Base-by-base conservation (phyloP, 2,329 filamentous ascomycete species). In the Scytalidium sp. region DNA sequence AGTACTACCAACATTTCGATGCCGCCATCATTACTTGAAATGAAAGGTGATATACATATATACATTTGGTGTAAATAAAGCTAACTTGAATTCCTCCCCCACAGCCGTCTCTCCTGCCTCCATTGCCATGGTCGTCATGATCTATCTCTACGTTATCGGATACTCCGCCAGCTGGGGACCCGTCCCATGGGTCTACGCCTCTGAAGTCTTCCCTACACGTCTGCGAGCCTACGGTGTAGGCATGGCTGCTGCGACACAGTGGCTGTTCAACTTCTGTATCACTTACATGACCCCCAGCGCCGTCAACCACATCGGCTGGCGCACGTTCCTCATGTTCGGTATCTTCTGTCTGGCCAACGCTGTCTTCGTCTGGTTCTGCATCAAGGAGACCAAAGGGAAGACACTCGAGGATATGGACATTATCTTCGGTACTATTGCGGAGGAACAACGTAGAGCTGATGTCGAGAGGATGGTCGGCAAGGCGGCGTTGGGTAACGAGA, bases 221-320 rank as follows among this genome's bases (percentile, higher is more conserved):
- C 55, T 63, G 2, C 59, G 60, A 66, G 70, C 44, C 70, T 88
- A 27, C 72, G 85, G 55, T 58, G 84, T 88, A 22, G 76, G 83
- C 3, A 73, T 88, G 42, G 84, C 76, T 1, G 84, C 85, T 1
- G 83, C 80, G 2, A 86, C 81, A 0, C 83, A 88, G 61, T 87
- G 84, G 84, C 68, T 88, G 2, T 88, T 88, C 68, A 88, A 88
- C 62, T 85, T 88, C 53, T 76, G 84, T 15, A 79, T 87, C 47
- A 80, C 82, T 9, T 65, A 78, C 29, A 75, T 77, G 20, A 78
- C 78, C 3, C 79, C 78, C 0, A 75, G 72, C 45, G 52, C 52
- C 19, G 74, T 79, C 49, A 62, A 62, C 8, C 64, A 68, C 45
- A 65, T 79, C 47, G 68, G 70, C 2, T 77, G 71, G 73, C 47